phyloP scores from a whole-genome alignment of 805 yeast genomes.

The Vanderwaltozyma tropicalis region DNA sequence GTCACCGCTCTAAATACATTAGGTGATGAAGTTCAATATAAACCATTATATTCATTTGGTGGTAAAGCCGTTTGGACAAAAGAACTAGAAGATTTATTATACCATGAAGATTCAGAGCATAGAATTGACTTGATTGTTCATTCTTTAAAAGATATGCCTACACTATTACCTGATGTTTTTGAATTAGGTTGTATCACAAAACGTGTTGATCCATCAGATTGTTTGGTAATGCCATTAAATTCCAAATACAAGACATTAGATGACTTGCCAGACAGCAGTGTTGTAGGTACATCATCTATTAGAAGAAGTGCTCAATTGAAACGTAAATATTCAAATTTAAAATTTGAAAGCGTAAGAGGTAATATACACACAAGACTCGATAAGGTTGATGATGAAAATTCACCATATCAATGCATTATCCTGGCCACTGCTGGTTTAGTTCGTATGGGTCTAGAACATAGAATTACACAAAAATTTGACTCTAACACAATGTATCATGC shows the following conservation, averaged over 20 bases:
- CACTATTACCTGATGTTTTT: constrained; percentile 79
- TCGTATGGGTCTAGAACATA: constrained; percentile 57
- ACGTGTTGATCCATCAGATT: constrained; percentile 92
- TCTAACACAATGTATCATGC: constrained; percentile 85
- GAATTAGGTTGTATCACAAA: constrained; percentile 77
- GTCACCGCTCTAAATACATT: constrained; percentile 74
- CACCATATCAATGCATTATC: constrained; percentile 61
- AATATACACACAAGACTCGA: constrained; percentile 66
- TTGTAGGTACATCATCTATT: constrained; percentile 91
- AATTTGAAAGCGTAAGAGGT: constrained; percentile 82
- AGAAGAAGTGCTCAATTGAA: constrained; percentile 87
- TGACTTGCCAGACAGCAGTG: constrained; percentile 75
- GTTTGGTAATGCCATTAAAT: constrained; percentile 61
- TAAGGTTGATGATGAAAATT: constrained; percentile 65
- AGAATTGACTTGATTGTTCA: constrained; percentile 85
- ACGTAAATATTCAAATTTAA: constrained; percentile 64
- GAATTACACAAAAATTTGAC: constrained; percentile 66
- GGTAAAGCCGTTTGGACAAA: constrained; percentile 96
- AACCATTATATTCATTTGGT: constrained; percentile 88
- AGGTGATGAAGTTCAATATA: constrained; percentile 79
- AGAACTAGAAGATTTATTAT: constrained; percentile 73
- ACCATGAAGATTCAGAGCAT: constrained; percentile 51
- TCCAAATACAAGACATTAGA: constrained; percentile 52
- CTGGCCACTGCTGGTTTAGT: constrained; percentile 88
- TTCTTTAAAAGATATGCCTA: constrained; percentile 88